Base-by-base conservation (phyloP, 202 grass and related monocot genomes). In the Zoysia matrella region DNA sequence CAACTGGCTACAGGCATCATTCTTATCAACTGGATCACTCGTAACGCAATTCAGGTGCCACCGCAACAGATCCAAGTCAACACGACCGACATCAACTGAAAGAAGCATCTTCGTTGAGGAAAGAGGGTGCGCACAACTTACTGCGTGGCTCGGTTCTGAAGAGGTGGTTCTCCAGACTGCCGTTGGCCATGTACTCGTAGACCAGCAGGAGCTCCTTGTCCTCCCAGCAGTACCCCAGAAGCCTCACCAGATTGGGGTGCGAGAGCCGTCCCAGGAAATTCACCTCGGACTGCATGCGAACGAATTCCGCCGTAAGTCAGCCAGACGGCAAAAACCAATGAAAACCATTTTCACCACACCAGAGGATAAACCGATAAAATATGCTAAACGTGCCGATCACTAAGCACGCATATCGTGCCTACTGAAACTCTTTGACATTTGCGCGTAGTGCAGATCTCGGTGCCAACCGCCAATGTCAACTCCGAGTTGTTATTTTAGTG, bases 111-210 rank as follows among this genome's bases (percentile, higher is more conserved):
- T 49, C 46, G 46, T 46, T 10, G 47, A 79, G 8, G 58, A 4
- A 5, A 1, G 4, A 15, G 13, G n/a, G 0, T 2, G 2, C 6
- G 15, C 1, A 14, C 7, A 56, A 90, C 93, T 84, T 80, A 88
- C 86, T 88, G 47, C 86, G 86, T 49, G 75, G 18, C 42, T 91
- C 80, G 49, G 70, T 96, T 87, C 83, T 71, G 69, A 96, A 91
- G 75, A 96, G 93, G 81, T 89, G 93, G 81, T 89, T 80, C 81
- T 96, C 93, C 73, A 96, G 84, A 83, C 86, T 96, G 63, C 88
- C 93, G 15, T 89, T 87, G 45, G 77, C 73, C 93, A 96, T 96
- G 85, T 77, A 89, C 79, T 96, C 90, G 65, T 96, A 96, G 60
- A 93, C 93, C 5, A 96, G 90, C 67, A 96, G 77, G 47, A 96